These are phyloP conservation scores for Oryza brachyantha DNA, from an alignment of 176 grass and related monocot species.

Conservation along the genomic window DNA sequence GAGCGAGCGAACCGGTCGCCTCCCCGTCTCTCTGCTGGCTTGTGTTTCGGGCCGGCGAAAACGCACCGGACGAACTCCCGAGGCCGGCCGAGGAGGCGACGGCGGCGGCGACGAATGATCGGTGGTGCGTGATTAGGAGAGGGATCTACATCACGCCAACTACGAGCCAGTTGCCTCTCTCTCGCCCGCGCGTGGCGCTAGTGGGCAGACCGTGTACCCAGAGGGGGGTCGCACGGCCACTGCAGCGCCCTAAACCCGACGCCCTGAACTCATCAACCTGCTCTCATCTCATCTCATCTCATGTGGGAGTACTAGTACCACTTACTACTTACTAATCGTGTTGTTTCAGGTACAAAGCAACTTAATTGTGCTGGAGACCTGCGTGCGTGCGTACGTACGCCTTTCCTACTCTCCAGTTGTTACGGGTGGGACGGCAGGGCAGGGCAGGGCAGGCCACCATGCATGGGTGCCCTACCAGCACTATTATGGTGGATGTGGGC, in stretches of 20 bases:
- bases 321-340: neutral
- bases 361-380: neutral
- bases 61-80: too few species aligned
- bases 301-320: too few species aligned
- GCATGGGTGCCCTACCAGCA: neutral
- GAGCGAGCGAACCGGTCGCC: too few species aligned
- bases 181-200: neutral
- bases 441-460: neutral
- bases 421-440: too few species aligned
- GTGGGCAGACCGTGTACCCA: neutral
- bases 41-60: too few species aligned
- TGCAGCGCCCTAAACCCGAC: neutral
- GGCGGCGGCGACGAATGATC: neutral
- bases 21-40: too few species aligned
- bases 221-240: neutral
- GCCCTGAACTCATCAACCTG: neutral
- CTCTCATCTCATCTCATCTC: neutral
- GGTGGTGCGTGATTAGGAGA: slow-evolving; percentile 31
- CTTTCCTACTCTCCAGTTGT: too few species aligned
- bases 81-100: neutral
- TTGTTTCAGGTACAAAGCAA: neutral
- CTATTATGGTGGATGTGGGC: neutral
- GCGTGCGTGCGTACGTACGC: neutral
- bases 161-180: neutral
- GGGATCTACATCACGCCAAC: slow-evolving; percentile 45